Evolutionary conservation across 2,329 filamentous ascomycete species (phyloP), one percentile per base, ranked within the genome.

Genomic region (Aspergillus sp.): DNA sequence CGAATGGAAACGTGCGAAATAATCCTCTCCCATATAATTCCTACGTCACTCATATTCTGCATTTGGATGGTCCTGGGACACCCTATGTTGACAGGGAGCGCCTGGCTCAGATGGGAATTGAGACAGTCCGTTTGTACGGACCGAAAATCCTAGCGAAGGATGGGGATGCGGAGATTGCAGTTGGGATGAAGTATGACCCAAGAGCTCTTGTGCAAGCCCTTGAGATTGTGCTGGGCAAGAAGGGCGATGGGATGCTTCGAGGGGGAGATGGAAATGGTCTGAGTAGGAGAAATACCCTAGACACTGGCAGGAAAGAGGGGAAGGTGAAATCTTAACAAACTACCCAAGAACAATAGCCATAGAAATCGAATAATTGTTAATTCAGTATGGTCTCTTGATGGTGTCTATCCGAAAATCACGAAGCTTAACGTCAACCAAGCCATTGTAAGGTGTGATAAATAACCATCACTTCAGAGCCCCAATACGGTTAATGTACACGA

Each of bases 11-110:
- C n/a, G 37, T 27, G 28, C 47, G 42, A 0, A 53, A 34, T 9
- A 34, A 19, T 3, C 27, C 59, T 4, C 66, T 71, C 1, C 77
- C 82, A 5, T 86, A 82, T 56, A 74, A 67, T 27, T 72, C 70
- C 3, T 95, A 93, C 57, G 83, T 96, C 4, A 94, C 86, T 6
- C 90, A 96, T 61, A 65, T 96, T 10, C 75, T 96, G 6, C 86
- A 95, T 59, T 68, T 95, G 0, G 86, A 90, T 34, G 84, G 83
- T 0, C 76, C 81, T 0, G 78, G 77, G 0, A 82, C 84, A 19
- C 90, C 90, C 0, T 70, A 62, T 4, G 84, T 95, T 1, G 82
- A 95, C 54, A 81, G 75, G 39, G 76, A 76, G 5, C 76, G 75
- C 43, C 71, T 96, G 35, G 68, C 68, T 3, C 66, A 68, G 12